Conservation (phyloP, 2,329 filamentous ascomycete genomes). For the Periglandula ipomoeae region DNA sequence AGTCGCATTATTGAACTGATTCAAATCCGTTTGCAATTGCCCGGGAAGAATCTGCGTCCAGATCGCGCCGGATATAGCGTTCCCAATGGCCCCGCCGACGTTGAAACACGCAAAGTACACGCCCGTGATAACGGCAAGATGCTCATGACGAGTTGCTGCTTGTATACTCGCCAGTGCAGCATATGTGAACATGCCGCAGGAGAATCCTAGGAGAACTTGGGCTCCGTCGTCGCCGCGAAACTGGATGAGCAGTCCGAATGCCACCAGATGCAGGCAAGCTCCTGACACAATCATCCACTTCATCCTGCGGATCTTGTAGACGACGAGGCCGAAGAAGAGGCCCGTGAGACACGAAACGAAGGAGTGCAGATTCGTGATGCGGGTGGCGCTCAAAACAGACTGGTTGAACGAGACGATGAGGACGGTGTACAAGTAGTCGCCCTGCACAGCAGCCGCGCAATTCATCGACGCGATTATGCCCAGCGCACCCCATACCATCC, state of each 20-base stretch:
- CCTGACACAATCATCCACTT: conserved; percentile 53
- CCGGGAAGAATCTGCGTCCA: conserved; percentile 50
- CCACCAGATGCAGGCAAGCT: conserved; percentile 52
- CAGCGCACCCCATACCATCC: too few relatives aligned
- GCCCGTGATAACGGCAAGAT: conserved; percentile 55
- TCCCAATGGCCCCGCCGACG: conserved; percentile 51
- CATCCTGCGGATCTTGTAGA: conserved; percentile 48
- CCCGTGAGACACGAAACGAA: conserved; percentile 23
- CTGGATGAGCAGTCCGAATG: conserved; percentile 54
- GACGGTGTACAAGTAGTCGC: too few relatives aligned
- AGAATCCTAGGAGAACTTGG: conserved; percentile 53
- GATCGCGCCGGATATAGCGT: conserved; percentile 51
- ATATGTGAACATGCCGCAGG: conserved; percentile 53
- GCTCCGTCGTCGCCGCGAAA: conserved; percentile 55
- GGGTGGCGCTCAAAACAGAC: too few relatives aligned
- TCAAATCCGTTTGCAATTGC: conserved; percentile 30
- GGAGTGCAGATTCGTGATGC: too few relatives aligned
- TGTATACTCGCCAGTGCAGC: conserved; percentile 37
- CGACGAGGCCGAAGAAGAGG: conserved; percentile 44
- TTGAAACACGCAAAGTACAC: conserved; percentile 56
- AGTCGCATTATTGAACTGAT: conserved; percentile 24
- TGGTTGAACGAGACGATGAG: too few relatives aligned
- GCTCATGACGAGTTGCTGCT: conserved; percentile 32
- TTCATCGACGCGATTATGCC: too few relatives aligned
- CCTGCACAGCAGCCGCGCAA: too few relatives aligned